phyloP scores from a whole-genome alignment of 75 land plant genomes.

The Ceratopteris richardii region DNA sequence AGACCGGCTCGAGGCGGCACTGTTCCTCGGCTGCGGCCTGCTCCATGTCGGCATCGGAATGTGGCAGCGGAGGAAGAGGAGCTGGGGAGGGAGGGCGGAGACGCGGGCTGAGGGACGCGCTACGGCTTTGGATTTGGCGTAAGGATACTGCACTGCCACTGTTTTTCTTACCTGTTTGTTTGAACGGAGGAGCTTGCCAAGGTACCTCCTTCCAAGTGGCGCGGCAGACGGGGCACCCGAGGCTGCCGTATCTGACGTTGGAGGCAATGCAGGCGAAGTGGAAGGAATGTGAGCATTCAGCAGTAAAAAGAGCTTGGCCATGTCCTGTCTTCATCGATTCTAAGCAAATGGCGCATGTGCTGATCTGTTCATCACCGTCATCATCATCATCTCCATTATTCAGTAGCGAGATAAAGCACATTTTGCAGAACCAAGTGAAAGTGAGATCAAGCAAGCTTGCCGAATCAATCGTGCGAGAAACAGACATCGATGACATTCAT shows the following conservation, averaged over 20 bases:
- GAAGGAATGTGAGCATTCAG: constrained; percentile 79
- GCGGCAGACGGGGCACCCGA: constrained; percentile 76
- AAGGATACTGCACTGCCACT: neutral
- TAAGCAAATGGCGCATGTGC: constrained; percentile 67
- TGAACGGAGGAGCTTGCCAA: constrained; percentile 15
- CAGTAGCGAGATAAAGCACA: too few species aligned
- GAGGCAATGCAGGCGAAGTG: constrained; percentile 77
- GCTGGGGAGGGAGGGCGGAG: too few species aligned
- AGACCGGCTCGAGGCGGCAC: constrained; percentile 41
- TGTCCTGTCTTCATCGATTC: constrained; percentile 39
- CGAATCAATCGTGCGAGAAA: too few species aligned
- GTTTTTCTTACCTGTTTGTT: neutral
- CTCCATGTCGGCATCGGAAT: neutral
- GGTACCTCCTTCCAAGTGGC: constrained; percentile 74
- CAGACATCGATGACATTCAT: too few species aligned
- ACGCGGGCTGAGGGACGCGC: neutral
- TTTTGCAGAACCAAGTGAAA: too few species aligned
- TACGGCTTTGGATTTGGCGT: neutral
- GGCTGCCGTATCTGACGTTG: constrained; percentile 64
- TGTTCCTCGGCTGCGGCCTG: constrained; percentile 6
- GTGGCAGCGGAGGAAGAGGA: neutral
- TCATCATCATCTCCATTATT: too few species aligned
- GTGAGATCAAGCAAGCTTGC: too few species aligned
- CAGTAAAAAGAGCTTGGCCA: constrained; percentile 67
- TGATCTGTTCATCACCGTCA: constrained; percentile 20